Evolutionary conservation across 2,329 filamentous ascomycete species (phyloP).

Genomic region (Karstenula rhodostoma): DNA sequence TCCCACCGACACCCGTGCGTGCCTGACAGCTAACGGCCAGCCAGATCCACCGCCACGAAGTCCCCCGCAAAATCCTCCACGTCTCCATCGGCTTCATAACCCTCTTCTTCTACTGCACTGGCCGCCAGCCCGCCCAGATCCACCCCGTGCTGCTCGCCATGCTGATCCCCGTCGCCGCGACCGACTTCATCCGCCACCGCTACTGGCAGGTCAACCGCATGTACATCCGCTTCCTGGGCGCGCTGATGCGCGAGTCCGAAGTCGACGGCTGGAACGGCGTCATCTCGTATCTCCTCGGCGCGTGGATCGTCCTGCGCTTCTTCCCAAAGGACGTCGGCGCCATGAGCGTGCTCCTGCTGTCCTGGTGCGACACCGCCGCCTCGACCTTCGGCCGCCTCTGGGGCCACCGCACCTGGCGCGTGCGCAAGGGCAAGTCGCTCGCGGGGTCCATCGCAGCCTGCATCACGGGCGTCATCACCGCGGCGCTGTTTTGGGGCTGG

Average conservation of each 20-base stretch:
- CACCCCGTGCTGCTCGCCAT: constrained; percentile 83
- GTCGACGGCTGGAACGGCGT: constrained; percentile 95
- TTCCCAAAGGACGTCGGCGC: constrained; percentile 94
- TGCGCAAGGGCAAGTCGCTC: constrained; percentile 88
- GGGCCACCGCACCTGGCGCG: constrained; percentile 84
- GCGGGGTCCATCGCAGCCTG: constrained; percentile 89
- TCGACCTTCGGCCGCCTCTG: constrained; percentile 92
- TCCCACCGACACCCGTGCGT: neutral
- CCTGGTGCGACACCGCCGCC: constrained; percentile 97
- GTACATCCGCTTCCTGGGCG: constrained; percentile 85
- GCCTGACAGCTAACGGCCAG: constrained; percentile 26
- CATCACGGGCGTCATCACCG: constrained; percentile 80
- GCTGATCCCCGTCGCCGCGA: constrained; percentile 82
- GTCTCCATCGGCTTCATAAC: constrained; percentile 97
- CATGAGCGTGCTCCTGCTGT: constrained; percentile 86
- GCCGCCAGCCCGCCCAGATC: constrained; percentile 78
- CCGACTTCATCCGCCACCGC: constrained; percentile 83
- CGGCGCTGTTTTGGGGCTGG: constrained; percentile 87
- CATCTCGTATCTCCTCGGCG: constrained; percentile 93
- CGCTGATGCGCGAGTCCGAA: constrained; percentile 96
- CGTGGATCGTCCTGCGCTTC: constrained; percentile 83
- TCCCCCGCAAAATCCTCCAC: constrained; percentile 90
- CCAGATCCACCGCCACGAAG: constrained; percentile 85
- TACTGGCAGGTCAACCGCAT: constrained; percentile 82
- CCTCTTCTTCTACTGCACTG: constrained; percentile 82